Evolutionary conservation across 2,329 filamentous ascomycete genomes (phyloP), one percentile per base, ranked within the genome.

Genomic region (Neopestalotiopsis clavispora): DNA sequence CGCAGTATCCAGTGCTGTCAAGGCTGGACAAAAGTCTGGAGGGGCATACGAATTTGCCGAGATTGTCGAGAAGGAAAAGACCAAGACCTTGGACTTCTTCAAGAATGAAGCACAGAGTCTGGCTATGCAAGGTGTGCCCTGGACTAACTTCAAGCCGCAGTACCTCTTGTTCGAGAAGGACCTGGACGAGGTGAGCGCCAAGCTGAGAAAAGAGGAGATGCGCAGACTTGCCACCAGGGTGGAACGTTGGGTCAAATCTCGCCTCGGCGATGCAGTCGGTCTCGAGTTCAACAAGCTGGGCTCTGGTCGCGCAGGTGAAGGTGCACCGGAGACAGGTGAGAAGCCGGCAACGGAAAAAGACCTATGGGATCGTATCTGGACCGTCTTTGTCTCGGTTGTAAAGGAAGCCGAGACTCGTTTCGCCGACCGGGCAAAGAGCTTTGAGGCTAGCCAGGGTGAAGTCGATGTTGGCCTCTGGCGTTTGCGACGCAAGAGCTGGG

Each of bases 331-430:
- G 75, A 85, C 86, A 4, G 93, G 91, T 1, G 91, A 94, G 69
- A 94, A 92, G 80, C 90, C 92, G 1, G 77, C 85, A 0, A 83
- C 87, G 0, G 95, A 98, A 80, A 94, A 93, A 78, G 92, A 94
- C 67, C 90, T 99, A 17, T 99, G 97, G 96, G 96, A 99, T 78
- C 91, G 95, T 52, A 92, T 99, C 76, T 99, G 96, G 96, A 89
- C 82, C 40, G 89, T 94, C 45, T 99, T 99, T 76, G 91, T 89
- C 6, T 88, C 90, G 13, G 93, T 95, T 9, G 94, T 98, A 20
- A 87, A 89, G 67, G 94, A 97, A 77, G 95, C 96, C 12, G 94
- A 98, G 80, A 86, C 85, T 34, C 89, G 94, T 67, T 98, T 98
- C 80, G 89, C 92, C 0, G 94, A 97, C 72, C 90, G 95, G 69